Evolutionary conservation across 371 early-diverging fungal genomes (phyloP), one percentile per base, ranked within the genome.

Genomic region (Apophysomyces variabilis): DNA sequence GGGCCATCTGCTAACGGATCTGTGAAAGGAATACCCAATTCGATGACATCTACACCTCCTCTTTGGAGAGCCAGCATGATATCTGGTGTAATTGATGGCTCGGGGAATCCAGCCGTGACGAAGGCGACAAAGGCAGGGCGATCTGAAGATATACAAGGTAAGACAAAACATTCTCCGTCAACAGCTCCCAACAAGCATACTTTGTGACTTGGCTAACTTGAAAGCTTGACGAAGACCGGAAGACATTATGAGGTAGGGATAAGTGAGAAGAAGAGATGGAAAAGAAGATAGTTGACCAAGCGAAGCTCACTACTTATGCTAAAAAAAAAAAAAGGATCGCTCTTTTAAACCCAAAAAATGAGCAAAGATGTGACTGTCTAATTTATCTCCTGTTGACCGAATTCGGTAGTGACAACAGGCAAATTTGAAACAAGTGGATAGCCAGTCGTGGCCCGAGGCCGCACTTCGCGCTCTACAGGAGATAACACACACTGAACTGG

Each of bases 1-100:
- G 95, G 96, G 4, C 99, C 99, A 73, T 99, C 99, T 11, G 97
- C 99, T 47, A 96, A 84, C 35, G 99, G 98, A 76, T 99, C 99
- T 26, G 98, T 96, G 81, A 99, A 99, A 44, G 99, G 99, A 35
- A 99, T 90, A 62, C 92, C 92, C 18, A 99, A 85, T 82, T 99
- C 99, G 71, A 99, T 93, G n/a, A 96, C 88, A 75, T 98, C 98
- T 7, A 92, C 94, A 45, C 99, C 99, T 64, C 96, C 96, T 71
- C 83, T 87, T 74, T 99, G 91, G 8, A 97, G 83, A 11, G 89
- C 87, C 16, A 99, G 86, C 66, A 99, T 71, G 36, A 92, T 80
- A 60, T 94, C 93, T 41, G 93, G 90, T 4, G 96, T 92, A 41
- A 87, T 84, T 38, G 83, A 80, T 26, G 89, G 85, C 21, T 86